Percentiles rank a stretch among this genome's conserved stretches.
Conservation (phyloP, 352 stramenopile species). For the Phytophthora nicotianae region DNA sequence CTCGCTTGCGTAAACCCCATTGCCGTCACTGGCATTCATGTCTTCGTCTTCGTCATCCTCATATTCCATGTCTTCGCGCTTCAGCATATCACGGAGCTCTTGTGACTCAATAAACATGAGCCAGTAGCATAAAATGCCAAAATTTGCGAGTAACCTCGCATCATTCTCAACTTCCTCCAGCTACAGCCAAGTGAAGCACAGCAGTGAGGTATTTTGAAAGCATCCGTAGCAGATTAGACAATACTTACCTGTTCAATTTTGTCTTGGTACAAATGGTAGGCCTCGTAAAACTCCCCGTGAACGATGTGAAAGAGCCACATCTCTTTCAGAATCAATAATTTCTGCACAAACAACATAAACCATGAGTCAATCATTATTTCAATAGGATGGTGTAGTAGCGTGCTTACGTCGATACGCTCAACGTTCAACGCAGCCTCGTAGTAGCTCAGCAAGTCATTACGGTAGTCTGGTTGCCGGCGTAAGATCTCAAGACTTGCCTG, state of each 20-base stretch:
- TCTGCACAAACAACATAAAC: slow-evolving; percentile 36
- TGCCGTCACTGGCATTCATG: slow-evolving; percentile 9
- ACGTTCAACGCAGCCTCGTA: slow-evolving; percentile 54
- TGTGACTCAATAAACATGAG: slow-evolving; percentile 79
- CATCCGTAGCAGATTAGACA: not conserved
- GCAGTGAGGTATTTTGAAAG: slow-evolving; percentile 1
- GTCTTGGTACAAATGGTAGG: slow-evolving; percentile 78
- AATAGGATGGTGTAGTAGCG: not conserved
- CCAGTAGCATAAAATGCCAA: slow-evolving; percentile 86
- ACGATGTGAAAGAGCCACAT: slow-evolving; percentile 73
- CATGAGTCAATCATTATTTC: not conserved
- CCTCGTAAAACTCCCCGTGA: slow-evolving; percentile 81
- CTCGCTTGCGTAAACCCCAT: slow-evolving; percentile 17
- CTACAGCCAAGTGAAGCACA: slow-evolving; percentile 10
- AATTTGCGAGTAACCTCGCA: slow-evolving; percentile 62
- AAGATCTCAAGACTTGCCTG: slow-evolving; percentile 83
- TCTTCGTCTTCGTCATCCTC: slow-evolving; percentile 37
- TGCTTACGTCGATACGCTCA: slow-evolving; percentile 55
- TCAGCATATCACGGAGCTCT: slow-evolving; percentile 61
- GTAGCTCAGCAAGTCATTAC: slow-evolving; percentile 59
- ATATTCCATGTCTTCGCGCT: slow-evolving; percentile 33
- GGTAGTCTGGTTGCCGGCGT: slow-evolving; percentile 53
- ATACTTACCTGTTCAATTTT: slow-evolving; percentile 64
- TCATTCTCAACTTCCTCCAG: slow-evolving; percentile 60
- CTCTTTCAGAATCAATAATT: slow-evolving; percentile 73